Evolutionary conservation across 331 rosid species (phyloP).

Genomic region (Erythrophleum ivorense): DNA sequence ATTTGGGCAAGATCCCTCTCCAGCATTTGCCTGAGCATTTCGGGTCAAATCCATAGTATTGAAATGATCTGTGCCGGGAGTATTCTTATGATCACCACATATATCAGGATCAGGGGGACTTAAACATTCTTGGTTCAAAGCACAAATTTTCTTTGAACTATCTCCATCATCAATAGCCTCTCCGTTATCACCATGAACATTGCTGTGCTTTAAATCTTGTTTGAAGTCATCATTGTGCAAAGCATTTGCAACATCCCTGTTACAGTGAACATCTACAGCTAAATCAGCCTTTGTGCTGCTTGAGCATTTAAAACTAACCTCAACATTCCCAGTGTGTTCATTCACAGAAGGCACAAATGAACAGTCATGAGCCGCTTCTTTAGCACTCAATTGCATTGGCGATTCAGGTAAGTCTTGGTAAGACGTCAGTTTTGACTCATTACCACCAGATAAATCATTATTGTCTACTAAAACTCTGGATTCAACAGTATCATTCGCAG

Average conservation of each 20-base stretch:
- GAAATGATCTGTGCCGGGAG: background rate
- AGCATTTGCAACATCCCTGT: constrained; percentile 35
- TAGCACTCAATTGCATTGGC: constrained; percentile 20
- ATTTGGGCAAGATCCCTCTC: constrained; percentile 33
- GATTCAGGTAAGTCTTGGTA: constrained; percentile 1
- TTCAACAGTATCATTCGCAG: constrained; percentile 14
- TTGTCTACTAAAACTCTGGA: constrained; percentile 22
- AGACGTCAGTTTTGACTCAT: constrained; percentile 35
- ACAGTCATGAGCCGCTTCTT: constrained; percentile 21
- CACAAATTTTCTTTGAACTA: constrained; percentile 26
- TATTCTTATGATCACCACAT: constrained; percentile 17
- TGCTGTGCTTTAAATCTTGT: constrained; percentile 15
- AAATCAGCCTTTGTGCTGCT: constrained; percentile 21
- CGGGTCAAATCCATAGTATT: constrained; percentile 29
- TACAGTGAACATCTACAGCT: constrained; percentile 31
- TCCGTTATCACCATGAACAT: constrained; percentile 3
- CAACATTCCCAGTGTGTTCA: constrained; percentile 14
- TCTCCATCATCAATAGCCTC: constrained; percentile 27
- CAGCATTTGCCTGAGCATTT: constrained; percentile 24
- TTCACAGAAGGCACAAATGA: constrained; percentile 35
- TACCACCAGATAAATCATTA: constrained; percentile 28
- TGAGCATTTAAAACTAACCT: constrained; percentile 6
- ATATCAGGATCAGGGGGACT: constrained; percentile 46
- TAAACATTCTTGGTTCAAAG: constrained; percentile 24
- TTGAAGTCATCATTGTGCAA: constrained; percentile 28